These are phyloP conservation scores for Volvariella volvacea DNA, from an alignment of 1,284 basidiomycete genomes.

Conservation along the genomic window DNA sequence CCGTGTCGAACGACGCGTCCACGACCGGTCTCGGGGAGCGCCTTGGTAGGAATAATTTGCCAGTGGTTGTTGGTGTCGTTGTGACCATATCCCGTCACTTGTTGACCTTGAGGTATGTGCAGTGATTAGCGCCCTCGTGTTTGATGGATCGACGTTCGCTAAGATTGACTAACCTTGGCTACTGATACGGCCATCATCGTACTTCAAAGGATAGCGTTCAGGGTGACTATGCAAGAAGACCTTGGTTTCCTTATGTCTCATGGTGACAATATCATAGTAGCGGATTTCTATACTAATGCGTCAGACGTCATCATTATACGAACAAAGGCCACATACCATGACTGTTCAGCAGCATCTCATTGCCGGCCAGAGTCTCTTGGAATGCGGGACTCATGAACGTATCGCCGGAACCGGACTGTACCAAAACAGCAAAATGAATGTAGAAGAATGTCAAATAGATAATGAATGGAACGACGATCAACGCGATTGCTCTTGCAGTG, in stretches of 20 bases:
- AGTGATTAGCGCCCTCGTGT: no score
- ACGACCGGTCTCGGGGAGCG: constrained; percentile 83
- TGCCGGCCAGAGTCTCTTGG: constrained; percentile 93
- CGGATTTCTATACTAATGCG: constrained; percentile 64
- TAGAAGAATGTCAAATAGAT: constrained; percentile 97
- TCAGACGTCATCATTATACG: not conserved
- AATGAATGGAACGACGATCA: constrained; percentile 84
- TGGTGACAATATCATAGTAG: constrained; percentile 85
- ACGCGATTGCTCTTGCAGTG: constrained; percentile 75
- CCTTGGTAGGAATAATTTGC: constrained; percentile 92
- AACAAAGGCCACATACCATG: constrained; percentile 53
- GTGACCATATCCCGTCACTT: constrained; percentile 96
- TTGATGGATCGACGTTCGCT: no score
- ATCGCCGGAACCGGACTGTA: constrained; percentile 89
- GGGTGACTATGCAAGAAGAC: constrained; percentile 91
- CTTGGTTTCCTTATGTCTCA: constrained; percentile 91
- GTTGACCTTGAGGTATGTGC: constrained; percentile 60
- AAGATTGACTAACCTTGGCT: no score
- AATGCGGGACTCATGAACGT: constrained; percentile 97
- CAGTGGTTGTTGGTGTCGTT: constrained; percentile 94
- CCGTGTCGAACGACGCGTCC: constrained; percentile 86
- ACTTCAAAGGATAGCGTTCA: constrained; percentile 87
- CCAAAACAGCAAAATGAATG: constrained; percentile 89
- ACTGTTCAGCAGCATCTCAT: constrained; percentile 85
- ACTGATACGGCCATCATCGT: constrained; percentile 94